These are phyloP conservation scores for Colletotrichum lupini DNA, from an alignment of 2,329 filamentous ascomycete species.

Conservation along the genomic window DNA sequence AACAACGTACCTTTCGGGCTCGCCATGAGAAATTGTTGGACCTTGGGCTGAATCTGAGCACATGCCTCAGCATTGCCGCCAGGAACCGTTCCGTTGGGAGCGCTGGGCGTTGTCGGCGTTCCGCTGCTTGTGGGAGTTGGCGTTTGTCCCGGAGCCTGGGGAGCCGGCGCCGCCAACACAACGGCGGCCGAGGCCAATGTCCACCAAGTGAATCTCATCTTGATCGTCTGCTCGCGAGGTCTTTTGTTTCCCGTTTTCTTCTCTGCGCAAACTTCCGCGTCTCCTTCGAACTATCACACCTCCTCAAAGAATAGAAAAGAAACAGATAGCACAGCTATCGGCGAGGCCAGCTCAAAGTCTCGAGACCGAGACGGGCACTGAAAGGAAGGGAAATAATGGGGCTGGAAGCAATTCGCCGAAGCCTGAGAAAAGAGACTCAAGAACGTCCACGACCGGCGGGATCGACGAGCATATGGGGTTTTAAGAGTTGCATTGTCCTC, in stretches of 20 bases:
- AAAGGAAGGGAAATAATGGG: slow-evolving; percentile 14
- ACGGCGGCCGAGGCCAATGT: slow-evolving; percentile 26
- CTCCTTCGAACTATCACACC: neutral
- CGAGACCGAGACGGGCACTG: slow-evolving; percentile 1
- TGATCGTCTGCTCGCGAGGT: neutral
- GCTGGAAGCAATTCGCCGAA: slow-evolving; percentile 20
- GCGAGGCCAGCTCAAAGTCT: slow-evolving; percentile 35
- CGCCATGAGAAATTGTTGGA: slow-evolving; percentile 3
- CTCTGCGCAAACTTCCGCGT: neutral
- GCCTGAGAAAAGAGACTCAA: neutral
- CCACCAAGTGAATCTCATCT: slow-evolving; percentile 28
- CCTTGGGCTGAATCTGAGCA: slow-evolving; percentile 18
- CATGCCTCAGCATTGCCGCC: slow-evolving; percentile 5
- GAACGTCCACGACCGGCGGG: neutral
- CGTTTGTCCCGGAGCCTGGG: slow-evolving; percentile 4
- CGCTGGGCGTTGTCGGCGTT: neutral
- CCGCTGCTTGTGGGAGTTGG: slow-evolving; percentile 4
- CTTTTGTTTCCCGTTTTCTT: neutral
- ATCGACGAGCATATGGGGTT: slow-evolving; percentile 22
- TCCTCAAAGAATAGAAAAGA: neutral
- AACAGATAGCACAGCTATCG: slow-evolving; percentile 33
- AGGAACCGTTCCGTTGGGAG: slow-evolving; percentile 1
- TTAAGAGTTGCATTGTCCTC: slow-evolving; percentile 25
- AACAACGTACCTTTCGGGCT: slow-evolving; percentile 25
- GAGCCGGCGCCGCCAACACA: slow-evolving; percentile 24